Evolutionary conservation across 1,284 basidiomycete species (phyloP).

Genomic region (Porogramme epimiltina): DNA sequence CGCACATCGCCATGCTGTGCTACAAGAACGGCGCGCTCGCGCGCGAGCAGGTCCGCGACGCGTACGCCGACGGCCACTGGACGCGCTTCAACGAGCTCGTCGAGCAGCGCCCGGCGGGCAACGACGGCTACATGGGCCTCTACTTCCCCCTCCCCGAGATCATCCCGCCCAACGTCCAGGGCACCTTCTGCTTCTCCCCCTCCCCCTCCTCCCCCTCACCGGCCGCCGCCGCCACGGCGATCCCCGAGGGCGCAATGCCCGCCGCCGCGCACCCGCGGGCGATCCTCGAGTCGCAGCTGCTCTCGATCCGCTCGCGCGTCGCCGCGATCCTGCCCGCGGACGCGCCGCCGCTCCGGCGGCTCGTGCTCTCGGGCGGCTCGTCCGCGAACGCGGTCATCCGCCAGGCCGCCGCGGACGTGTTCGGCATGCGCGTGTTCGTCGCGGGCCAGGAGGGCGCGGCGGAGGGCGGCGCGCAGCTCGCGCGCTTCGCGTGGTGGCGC

Average conservation of each 20-base stretch:
- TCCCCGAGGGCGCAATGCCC: slow-evolving; percentile 46
- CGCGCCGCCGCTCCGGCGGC: slow-evolving; percentile 60
- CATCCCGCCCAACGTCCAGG: slow-evolving; percentile 74
- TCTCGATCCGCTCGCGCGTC: slow-evolving; percentile 76
- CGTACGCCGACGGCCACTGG: slow-evolving; percentile 69
- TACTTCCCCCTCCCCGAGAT: slow-evolving; percentile 86
- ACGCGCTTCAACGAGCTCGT: slow-evolving; percentile 71
- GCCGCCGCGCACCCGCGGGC: slow-evolving; percentile 68
- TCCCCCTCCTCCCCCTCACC: slow-evolving; percentile 18
- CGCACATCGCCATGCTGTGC: slow-evolving; percentile 79
- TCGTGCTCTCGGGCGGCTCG: slow-evolving; percentile 83
- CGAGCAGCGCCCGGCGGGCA: slow-evolving; percentile 57
- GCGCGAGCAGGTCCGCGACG: slow-evolving; percentile 79
- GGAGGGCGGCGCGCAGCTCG: slow-evolving; percentile 69
- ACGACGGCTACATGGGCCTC: slow-evolving; percentile 62
- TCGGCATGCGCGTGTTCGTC: slow-evolving; percentile 73
- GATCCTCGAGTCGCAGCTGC: slow-evolving; percentile 85
- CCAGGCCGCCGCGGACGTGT: slow-evolving; percentile 78
- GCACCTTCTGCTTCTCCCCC: slow-evolving; percentile 61
- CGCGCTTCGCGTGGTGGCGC: slow-evolving; percentile 72
- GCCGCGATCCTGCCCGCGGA: slow-evolving; percentile 65
- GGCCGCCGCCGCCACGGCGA: slow-evolving; percentile 25
- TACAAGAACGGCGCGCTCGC: slow-evolving; percentile 86
- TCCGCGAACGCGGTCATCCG: slow-evolving; percentile 76
- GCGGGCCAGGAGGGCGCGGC: slow-evolving; percentile 72